A percentile compares a stretch with the other conserved stretches of the same genome.
Conservation (phyloP, 2,329 filamentous ascomycete species). For the Pyricularia sp. region DNA sequence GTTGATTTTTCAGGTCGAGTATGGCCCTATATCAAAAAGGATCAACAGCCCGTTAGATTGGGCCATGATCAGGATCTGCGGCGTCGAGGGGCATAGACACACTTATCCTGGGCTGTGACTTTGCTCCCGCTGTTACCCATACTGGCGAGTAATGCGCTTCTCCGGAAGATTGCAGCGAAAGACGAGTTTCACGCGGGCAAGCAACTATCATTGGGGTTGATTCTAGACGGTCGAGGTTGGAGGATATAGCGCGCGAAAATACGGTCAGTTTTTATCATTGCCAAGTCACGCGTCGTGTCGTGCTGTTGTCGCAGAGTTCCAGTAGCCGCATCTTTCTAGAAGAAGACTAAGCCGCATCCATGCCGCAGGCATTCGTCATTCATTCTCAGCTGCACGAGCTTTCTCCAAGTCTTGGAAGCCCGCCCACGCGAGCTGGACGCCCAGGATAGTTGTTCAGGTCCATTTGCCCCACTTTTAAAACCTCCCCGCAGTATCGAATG, state of each 20-base stretch:
- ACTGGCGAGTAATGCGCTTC: constrained; percentile 4
- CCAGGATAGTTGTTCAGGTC: background rate
- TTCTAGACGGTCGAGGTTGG: background rate
- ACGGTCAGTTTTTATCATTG: background rate
- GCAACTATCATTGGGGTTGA: background rate
- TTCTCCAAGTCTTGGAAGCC: background rate
- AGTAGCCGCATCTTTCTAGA: background rate
- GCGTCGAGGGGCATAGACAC: constrained; percentile 14
- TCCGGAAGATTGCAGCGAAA: background rate
- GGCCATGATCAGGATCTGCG: background rate
- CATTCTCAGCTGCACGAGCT: background rate
- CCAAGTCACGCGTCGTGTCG: background rate
- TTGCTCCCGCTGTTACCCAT: constrained; percentile 46
- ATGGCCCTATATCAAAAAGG: constrained; percentile 54
- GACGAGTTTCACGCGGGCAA: background rate
- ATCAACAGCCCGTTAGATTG: constrained; percentile 3
- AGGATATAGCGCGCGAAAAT: background rate
- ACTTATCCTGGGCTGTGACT: constrained; percentile 74
- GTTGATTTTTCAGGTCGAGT: constrained; percentile 93
- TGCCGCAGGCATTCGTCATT: background rate
- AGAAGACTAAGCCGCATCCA: background rate
- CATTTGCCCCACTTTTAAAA: background rate
- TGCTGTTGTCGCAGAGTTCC: background rate
- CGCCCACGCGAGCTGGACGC: background rate
- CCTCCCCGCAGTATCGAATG: background rate